Evolutionary conservation across 768 basidiomycete species (phyloP).

Genomic region (Tricholoma bakamatsutake): DNA sequence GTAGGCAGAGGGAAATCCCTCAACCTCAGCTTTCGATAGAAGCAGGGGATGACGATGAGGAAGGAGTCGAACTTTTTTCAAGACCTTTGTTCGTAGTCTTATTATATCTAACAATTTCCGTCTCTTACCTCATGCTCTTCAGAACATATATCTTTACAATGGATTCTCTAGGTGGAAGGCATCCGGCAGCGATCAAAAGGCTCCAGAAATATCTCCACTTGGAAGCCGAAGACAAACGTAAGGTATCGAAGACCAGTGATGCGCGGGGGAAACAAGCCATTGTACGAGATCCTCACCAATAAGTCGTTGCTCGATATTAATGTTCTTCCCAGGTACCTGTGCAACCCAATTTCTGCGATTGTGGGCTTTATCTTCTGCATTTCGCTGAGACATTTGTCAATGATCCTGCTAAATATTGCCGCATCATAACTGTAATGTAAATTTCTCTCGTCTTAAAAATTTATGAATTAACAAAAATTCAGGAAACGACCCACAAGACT

Average conservation of each 20-base stretch:
- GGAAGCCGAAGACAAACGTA: constrained; percentile 75
- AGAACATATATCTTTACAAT: constrained; percentile 84
- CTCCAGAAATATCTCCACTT: constrained; percentile 62
- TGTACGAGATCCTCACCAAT: constrained; percentile 31
- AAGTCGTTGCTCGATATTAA: neutral
- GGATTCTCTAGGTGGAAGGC: constrained; percentile 80
- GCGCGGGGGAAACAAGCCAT: constrained; percentile 44
- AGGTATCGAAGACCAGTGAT: constrained; percentile 29
- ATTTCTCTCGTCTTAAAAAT: constrained; percentile 1
- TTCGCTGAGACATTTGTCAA: constrained; percentile 74
- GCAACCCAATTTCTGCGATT: constrained; percentile 89
- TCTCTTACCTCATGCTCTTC: neutral
- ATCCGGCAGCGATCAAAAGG: constrained; percentile 55
- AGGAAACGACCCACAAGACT: constrained; percentile 19
- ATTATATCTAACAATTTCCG: neutral
- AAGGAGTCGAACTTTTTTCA: neutral
- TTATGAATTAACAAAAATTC: neutral
- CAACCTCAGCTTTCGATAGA: constrained; percentile 3
- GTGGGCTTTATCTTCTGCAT: constrained; percentile 88
- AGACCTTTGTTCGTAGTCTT: neutral
- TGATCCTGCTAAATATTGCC: constrained; percentile 46
- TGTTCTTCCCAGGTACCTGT: constrained; percentile 61
- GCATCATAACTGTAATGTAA: constrained; percentile 40
- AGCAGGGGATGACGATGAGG: constrained; percentile 8
- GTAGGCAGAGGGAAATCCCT: constrained; percentile 17